phyloP scores from a whole-genome alignment of 768 basidiomycete genomes.

The Tricholoma matsutake region DNA sequence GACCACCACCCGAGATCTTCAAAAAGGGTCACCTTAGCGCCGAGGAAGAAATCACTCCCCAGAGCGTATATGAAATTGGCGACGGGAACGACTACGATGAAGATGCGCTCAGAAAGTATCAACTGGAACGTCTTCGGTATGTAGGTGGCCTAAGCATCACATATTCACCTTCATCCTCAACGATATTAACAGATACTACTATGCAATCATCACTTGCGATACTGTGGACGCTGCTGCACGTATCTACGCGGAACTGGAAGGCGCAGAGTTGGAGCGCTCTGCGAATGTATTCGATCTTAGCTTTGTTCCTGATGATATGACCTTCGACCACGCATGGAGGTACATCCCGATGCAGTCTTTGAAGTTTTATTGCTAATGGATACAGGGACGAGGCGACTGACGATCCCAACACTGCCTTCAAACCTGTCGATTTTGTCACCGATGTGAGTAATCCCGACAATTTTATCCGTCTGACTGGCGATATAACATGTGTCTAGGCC shows the following conservation, averaged over 20 bases:
- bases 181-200: constrained; percentile 73
- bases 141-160: constrained; percentile 20
- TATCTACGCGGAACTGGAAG: constrained; percentile 83
- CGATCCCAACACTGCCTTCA: constrained; percentile 56
- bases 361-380: not conserved
- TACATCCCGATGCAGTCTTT: constrained; percentile 24
- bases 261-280: constrained; percentile 93
- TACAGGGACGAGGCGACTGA: constrained; percentile 81
- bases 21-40: constrained; percentile 39
- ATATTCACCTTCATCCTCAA: not conserved
- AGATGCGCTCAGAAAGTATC: constrained; percentile 85
- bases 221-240: constrained; percentile 71
- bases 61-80: constrained; percentile 62
- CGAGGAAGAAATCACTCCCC: constrained; percentile 60
- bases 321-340: constrained; percentile 76
- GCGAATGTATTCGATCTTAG: constrained; percentile 96
- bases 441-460: constrained; percentile 54
- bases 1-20: constrained; percentile 86
- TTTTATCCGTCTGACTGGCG: not conserved
- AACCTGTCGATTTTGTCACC: constrained; percentile 86
- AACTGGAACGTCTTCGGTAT: constrained; percentile 88
- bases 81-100: constrained; percentile 82
- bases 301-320: constrained; percentile 88
- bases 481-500: constrained; percentile 48
- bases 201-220: constrained; percentile 91